phyloP scores from a whole-genome alignment of 2,329 filamentous ascomycete genomes.

The Aspergillus sp. region DNA sequence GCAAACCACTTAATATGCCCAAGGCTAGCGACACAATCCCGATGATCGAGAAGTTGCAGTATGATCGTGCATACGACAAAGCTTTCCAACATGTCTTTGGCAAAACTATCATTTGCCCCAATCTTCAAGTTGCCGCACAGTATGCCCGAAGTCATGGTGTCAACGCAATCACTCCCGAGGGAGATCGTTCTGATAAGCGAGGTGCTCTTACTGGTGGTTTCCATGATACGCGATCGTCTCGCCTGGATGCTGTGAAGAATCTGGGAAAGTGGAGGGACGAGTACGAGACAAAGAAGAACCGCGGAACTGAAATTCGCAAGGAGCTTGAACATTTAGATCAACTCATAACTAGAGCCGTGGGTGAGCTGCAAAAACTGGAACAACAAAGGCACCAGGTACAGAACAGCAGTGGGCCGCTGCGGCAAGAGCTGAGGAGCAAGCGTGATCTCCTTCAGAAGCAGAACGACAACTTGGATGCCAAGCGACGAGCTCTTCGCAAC shows the following conservation, averaged over 20 bases:
- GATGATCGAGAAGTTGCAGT: slow-evolving; percentile 80
- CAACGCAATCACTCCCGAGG: slow-evolving; percentile 90
- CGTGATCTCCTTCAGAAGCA: slow-evolving; percentile 72
- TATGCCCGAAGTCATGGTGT: slow-evolving; percentile 91
- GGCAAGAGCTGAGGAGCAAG: slow-evolving; percentile 73
- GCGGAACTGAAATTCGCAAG: slow-evolving; percentile 64
- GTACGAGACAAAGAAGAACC: slow-evolving; percentile 65
- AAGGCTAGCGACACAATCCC: slow-evolving; percentile 84
- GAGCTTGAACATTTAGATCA: slow-evolving; percentile 81
- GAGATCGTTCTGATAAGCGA: slow-evolving; percentile 91
- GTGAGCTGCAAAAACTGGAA: slow-evolving; percentile 78
- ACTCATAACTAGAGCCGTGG: slow-evolving; percentile 81
- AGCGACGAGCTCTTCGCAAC: slow-evolving; percentile 62
- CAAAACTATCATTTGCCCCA: slow-evolving; percentile 91
- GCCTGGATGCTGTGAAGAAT: slow-evolving; percentile 78
- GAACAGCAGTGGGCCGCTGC: slow-evolving; percentile 76
- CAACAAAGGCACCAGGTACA: slow-evolving; percentile 76
- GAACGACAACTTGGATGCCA: slow-evolving; percentile 70
- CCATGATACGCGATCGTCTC: slow-evolving; percentile 80
- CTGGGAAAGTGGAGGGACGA: slow-evolving; percentile 74
- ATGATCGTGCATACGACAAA: slow-evolving; percentile 72
- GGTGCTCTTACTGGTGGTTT: slow-evolving; percentile 95
- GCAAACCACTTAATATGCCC: slow-evolving; percentile 72
- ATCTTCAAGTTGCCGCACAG: slow-evolving; percentile 80
- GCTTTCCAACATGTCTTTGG: slow-evolving; percentile 96